Percentiles rank a stretch among this genome's conserved stretches.
These are phyloP conservation scores for Populus nigra DNA, from an alignment of 345 rosid genomes.

Conservation along the genomic window DNA sequence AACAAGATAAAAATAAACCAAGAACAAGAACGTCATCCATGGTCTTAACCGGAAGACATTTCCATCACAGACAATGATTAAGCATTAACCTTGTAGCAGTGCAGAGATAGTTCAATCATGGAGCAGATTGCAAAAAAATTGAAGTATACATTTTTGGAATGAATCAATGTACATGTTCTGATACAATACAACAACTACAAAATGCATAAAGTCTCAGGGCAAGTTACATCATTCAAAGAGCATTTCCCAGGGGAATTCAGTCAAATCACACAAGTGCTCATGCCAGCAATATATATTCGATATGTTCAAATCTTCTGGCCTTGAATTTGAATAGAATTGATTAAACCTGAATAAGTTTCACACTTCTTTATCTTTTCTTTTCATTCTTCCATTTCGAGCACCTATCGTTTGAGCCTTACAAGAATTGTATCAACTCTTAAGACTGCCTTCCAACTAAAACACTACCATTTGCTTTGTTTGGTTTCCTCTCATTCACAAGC, in stretches of 20 bases:
- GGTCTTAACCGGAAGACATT: no score
- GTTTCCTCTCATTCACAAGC: not conserved
- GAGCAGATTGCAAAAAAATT: not conserved
- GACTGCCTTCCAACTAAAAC: not conserved
- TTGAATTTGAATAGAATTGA: not conserved
- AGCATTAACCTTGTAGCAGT: not conserved
- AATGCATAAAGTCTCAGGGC: not conserved
- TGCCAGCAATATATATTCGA: not conserved
- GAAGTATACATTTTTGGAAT: not conserved
- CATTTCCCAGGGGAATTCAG: not conserved
- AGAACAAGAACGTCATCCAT: no score
- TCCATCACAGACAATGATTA: no score
- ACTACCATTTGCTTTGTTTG: not conserved
- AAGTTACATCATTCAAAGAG: not conserved
- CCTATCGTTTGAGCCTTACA: not conserved
- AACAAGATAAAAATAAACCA: no score
- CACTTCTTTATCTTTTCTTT: not conserved
- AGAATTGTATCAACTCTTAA: not conserved
- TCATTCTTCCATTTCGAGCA: not conserved
- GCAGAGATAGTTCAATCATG: not conserved
- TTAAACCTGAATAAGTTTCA: not conserved
- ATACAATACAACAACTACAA: not conserved
- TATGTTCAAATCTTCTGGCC: not conserved
- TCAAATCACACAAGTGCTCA: not conserved
- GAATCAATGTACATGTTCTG: not conserved